Percentiles rank a stretch among this genome's conserved stretches.
Evolutionary conservation across 1,139 yeast genomes (phyloP).

Genomic region (Kurtzmaniella quercitrusa): DNA sequence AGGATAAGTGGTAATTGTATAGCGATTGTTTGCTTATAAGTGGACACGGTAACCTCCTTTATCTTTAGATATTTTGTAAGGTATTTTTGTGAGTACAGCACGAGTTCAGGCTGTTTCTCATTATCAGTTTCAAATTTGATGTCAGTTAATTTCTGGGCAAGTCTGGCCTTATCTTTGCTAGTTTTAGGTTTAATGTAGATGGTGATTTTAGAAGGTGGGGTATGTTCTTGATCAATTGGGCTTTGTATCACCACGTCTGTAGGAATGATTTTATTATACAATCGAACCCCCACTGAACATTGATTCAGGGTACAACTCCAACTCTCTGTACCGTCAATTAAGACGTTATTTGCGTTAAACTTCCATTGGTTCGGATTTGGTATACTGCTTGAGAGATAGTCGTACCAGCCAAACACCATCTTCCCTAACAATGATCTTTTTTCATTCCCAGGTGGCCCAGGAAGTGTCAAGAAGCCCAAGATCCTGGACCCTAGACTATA

Average conservation of each 20-base stretch:
- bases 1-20: conserved; percentile 33
- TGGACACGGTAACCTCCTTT: conserved; percentile 19
- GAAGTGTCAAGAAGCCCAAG: conserved; percentile 37
- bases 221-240: conserved; percentile 7
- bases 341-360: conserved; percentile 37
- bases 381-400: conserved; percentile 18
- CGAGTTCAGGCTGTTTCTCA: not conserved
- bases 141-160: not conserved
- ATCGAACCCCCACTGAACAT: conserved; percentile 35
- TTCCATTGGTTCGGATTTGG: conserved; percentile 21
- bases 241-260: conserved; percentile 33
- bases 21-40: conserved; percentile 21
- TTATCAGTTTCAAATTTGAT: conserved; percentile 6
- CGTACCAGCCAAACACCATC: conserved; percentile 40
- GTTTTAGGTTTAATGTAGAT: conserved; percentile 9
- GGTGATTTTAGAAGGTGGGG: conserved; percentile 8
- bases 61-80: conserved; percentile 31
- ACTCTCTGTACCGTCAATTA: conserved; percentile 30
- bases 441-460: conserved; percentile 10
- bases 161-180: conserved; percentile 5
- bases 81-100: conserved; percentile 19
- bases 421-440: conserved; percentile 19
- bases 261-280: conserved; percentile 29
- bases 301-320: conserved; percentile 31
- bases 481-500: conserved; percentile 38